Evolutionary conservation across 192 early-diverging fungal species (phyloP), one percentile per base, ranked within the genome.

Genomic region (Dissophora ornata): DNA sequence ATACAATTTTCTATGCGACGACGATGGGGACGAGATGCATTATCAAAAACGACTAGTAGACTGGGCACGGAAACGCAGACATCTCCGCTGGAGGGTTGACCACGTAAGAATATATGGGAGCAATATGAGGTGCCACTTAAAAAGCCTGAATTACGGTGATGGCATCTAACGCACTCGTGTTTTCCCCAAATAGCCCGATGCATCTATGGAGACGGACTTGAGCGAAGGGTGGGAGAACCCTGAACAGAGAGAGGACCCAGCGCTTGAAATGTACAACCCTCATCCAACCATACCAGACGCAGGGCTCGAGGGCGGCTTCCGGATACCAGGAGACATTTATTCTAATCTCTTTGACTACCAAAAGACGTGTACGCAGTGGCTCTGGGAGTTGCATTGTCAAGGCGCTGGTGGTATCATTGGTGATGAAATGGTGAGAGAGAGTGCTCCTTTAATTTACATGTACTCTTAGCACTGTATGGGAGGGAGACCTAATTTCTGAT

Each of bases 371-470:
- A 69, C 92, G 7, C 81, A 84, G 28, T 99, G 97, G 97, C 80
- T 99, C 34, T 93, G 89, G 87, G 93, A 96, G 57, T 81, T 98
- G 45, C 92, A 96, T 74, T 82, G 82, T 46, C 94, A 96, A 69
- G 84, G 93, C 36, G 89, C 90, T 0, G 97, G 97, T 2, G 97
- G 97, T 0, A 92, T 98, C 24, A 81, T 97, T 24, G 96, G 95
- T 24, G 96, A 97, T 79, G 95, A 97, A 71, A 97, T 98, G 96
- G 90, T 88, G 77, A 59, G 50, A n/a, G n/a, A n/a, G n/a, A n/a
- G n/a, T n/a, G n/a, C n/a, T n/a, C n/a, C n/a, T n/a, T n/a, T n/a
- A 60, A 60, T 19, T 9, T 45, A 5, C 12, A 16, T n/a, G n/a
- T n/a, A n/a, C n/a, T n/a, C n/a, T n/a, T n/a, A n/a, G n/a, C n/a